Evolutionary conservation across 495 filamentous ascomycete genomes (phyloP).

Genomic region (Xylaria curta): DNA sequence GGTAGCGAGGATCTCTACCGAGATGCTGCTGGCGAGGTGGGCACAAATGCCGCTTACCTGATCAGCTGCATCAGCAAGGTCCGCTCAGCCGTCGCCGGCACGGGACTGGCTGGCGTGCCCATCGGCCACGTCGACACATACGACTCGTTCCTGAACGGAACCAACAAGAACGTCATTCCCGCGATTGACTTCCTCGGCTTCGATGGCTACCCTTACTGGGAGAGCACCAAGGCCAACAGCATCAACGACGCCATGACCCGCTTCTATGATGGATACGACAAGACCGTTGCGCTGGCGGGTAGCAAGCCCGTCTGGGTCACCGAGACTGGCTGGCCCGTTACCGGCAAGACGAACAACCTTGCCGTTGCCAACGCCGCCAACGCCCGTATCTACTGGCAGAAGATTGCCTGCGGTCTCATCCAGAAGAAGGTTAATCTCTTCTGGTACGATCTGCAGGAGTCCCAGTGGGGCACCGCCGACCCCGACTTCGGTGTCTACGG

Average conservation of each 20-base stretch:
- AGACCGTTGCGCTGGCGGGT: conserved; percentile 62
- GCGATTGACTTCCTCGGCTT: conserved; percentile 74
- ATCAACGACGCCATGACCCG: conserved; percentile 63
- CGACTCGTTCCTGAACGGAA: conserved; percentile 75
- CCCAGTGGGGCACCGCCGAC: conserved; percentile 56
- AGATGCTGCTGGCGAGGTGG: conserved; percentile 62
- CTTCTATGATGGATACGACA: conserved; percentile 65
- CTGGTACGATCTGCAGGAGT: conserved; percentile 75
- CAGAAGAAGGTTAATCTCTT: conserved; percentile 69
- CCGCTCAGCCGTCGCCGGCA: conserved; percentile 60
- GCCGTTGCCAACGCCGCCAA: conserved; percentile 67
- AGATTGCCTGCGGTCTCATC: conserved; percentile 68
- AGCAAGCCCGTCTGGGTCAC: conserved; percentile 80
- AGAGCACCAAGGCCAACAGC: conserved; percentile 67
- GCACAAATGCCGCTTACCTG: conserved; percentile 61
- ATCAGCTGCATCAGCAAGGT: conserved; percentile 67
- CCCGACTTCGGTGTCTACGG: conserved; percentile 68
- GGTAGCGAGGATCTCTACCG: conserved; percentile 87
- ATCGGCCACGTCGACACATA: conserved; percentile 89
- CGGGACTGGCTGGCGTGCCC: conserved; percentile 56
- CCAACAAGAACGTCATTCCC: conserved; percentile 69
- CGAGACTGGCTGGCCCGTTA: conserved; percentile 83
- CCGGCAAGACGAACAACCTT: conserved; percentile 60
- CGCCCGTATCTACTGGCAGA: conserved; percentile 75
- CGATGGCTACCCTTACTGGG: conserved; percentile 73